phyloP scores from a whole-genome alignment of 441 rosid genomes.

The Syzygium syzygioides region DNA sequence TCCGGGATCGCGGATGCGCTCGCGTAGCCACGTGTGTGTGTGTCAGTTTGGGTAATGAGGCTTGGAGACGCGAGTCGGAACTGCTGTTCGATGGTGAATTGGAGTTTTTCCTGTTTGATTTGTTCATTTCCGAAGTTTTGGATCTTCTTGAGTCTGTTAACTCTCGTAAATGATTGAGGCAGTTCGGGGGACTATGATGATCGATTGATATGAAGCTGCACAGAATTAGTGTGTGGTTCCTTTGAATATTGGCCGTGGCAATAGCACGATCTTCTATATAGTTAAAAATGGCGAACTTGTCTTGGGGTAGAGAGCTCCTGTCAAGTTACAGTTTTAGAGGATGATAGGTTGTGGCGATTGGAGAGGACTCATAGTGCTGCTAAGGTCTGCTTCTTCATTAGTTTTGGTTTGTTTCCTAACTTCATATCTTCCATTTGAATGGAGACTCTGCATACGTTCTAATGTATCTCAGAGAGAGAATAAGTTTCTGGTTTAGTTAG shows the following conservation, averaged over 20 bases:
- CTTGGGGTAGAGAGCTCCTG: neutral
- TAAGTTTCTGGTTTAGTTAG: neutral
- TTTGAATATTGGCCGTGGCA: neutral
- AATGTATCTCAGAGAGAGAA: neutral
- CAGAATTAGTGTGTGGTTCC: neutral
- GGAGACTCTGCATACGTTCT: neutral
- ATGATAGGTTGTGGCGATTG: neutral
- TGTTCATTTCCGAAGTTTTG: neutral
- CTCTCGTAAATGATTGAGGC: neutral
- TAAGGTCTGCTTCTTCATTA: neutral
- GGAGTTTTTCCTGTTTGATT: neutral
- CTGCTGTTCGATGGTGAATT: neutral
- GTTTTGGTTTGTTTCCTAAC: neutral
- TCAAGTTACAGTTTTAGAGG: neutral
- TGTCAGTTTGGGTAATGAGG: neutral
- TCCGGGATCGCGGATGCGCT: slow-evolving; percentile 15
- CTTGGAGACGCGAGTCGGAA: neutral
- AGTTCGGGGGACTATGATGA: neutral
- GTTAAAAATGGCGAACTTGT: neutral
- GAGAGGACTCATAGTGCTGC: neutral
- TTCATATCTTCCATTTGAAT: neutral
- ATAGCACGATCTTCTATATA: neutral
- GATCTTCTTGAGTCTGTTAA: neutral
- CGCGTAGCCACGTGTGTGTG: neutral
- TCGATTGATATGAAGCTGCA: neutral